These are phyloP conservation scores for Prunella vulgaris DNA, from an alignment of 257 asterid genomes.

Conservation along the genomic window DNA sequence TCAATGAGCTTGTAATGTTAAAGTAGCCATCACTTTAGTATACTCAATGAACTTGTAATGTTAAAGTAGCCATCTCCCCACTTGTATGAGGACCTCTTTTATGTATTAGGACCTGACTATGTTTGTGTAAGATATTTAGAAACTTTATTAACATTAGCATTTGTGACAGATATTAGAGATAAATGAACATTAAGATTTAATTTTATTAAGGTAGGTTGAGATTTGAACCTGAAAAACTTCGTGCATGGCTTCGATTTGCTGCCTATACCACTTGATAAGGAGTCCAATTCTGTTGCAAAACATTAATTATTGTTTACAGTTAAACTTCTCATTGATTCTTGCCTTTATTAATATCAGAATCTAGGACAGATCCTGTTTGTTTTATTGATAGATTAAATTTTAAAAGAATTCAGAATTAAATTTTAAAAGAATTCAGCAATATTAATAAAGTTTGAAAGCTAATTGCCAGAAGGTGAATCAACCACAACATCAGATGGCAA, in stretches of 20 bases:
- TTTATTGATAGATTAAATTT: conserved; percentile 7
- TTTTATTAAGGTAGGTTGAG: conserved; percentile 52
- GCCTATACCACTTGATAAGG: conserved; percentile 91
- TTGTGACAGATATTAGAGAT: background rate
- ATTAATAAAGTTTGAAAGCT: background rate
- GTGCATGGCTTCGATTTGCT: conserved; percentile 99
- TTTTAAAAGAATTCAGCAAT: background rate
- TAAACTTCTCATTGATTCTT: conserved; percentile 34
- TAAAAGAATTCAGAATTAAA: background rate
- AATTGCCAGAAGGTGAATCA: background rate
- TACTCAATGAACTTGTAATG: background rate
- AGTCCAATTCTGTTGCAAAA: conserved; percentile 88
- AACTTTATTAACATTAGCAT: conserved; percentile 2
- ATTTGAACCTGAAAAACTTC: conserved; percentile 98
- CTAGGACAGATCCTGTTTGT: conserved; percentile 1
- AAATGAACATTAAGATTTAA: conserved; percentile 16
- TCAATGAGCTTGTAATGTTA: background rate
- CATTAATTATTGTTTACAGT: conserved; percentile 69
- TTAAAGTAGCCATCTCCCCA: background rate
- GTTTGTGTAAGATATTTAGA: conserved; percentile 4
- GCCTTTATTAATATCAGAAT: conserved; percentile 22
- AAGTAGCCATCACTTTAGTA: background rate
- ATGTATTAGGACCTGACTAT: background rate
- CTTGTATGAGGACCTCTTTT: background rate
- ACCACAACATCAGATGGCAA: background rate